These are phyloP conservation scores for Lentinula lateritia DNA, from an alignment of 768 basidiomycete genomes.

Conservation along the genomic window DNA sequence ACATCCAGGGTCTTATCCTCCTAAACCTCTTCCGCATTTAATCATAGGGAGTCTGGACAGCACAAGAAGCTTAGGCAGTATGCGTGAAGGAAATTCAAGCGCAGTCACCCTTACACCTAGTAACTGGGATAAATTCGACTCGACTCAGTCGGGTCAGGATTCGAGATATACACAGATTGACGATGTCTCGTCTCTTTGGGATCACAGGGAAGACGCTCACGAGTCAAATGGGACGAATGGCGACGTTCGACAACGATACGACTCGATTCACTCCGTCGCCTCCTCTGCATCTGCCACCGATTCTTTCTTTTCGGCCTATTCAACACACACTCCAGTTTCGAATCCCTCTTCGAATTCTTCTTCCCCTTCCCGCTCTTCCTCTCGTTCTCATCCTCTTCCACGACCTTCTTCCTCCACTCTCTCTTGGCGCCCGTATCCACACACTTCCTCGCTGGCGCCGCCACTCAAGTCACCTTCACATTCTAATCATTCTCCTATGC, in stretches of 20 bases:
- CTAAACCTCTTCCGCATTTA: background rate
- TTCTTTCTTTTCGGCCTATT: slow-evolving; percentile 2
- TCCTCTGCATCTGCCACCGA: background rate
- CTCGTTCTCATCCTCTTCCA: background rate
- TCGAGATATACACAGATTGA: background rate
- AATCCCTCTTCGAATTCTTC: background rate
- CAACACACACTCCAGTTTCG: background rate
- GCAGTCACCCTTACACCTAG: background rate
- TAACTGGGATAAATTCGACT: background rate
- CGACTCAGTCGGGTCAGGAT: background rate
- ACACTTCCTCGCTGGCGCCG: background rate
- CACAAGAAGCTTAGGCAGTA: background rate
- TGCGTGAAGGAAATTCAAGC: background rate
- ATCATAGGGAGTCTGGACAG: background rate
- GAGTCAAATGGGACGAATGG: background rate
- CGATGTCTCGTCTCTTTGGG: background rate
- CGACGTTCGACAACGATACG: background rate
- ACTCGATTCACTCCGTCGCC: background rate
- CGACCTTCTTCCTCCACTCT: background rate
- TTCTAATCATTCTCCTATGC: background rate
- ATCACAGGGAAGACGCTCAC: background rate
- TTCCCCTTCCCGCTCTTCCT: background rate
- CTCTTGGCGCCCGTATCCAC: background rate
- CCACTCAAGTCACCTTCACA: slow-evolving; percentile 9
- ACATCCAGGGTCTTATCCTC: slow-evolving; percentile 11